phyloP scores from a whole-genome alignment of 495 filamentous ascomycete genomes.

The Niebla homalea region DNA sequence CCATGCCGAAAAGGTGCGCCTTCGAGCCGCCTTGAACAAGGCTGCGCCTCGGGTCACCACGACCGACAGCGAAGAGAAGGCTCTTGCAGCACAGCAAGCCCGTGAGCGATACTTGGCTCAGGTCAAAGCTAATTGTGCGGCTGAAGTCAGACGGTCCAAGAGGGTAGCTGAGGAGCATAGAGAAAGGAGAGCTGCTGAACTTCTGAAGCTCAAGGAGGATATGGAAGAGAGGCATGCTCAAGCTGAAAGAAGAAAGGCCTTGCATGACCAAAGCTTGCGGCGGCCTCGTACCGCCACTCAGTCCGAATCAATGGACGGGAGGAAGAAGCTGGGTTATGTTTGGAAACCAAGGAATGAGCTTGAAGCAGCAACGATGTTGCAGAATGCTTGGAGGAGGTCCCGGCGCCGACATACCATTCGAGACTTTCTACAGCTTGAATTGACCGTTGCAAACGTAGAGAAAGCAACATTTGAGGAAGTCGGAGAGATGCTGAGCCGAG shows the following conservation, averaged over 20 bases:
- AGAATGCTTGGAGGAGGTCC: conserved; percentile 60
- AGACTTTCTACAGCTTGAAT: conserved; percentile 52
- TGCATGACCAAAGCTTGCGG: conserved; percentile 43
- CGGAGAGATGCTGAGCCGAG: conserved; percentile 59
- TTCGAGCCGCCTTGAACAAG: conserved; percentile 76
- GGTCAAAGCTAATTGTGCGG: conserved; percentile 86
- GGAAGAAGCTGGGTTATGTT: conserved; percentile 30
- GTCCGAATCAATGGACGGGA: conserved; percentile 38
- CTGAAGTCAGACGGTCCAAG: conserved; percentile 90
- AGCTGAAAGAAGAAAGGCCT: conserved; percentile 55
- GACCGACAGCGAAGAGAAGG: conserved; percentile 62
- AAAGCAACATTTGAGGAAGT: conserved; percentile 74
- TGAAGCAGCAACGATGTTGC: conserved; percentile 58
- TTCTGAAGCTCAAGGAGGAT: conserved; percentile 57
- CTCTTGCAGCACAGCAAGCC: conserved; percentile 78
- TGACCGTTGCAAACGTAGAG: conserved; percentile 62
- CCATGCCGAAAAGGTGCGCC: conserved; percentile 92
- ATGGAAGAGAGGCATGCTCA: conserved; percentile 86
- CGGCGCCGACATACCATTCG: conserved; percentile 45
- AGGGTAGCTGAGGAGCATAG: conserved; percentile 83
- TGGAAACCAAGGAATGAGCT: conserved; percentile 43
- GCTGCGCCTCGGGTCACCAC: conserved; percentile 45
- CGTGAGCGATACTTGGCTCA: conserved; percentile 85
- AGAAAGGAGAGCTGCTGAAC: conserved; percentile 77
- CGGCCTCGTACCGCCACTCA: conserved; percentile 52